These are phyloP conservation scores for Sclerotinia sclerotiorum DNA, from an alignment of 2,329 filamentous ascomycete genomes.

Conservation along the genomic window DNA sequence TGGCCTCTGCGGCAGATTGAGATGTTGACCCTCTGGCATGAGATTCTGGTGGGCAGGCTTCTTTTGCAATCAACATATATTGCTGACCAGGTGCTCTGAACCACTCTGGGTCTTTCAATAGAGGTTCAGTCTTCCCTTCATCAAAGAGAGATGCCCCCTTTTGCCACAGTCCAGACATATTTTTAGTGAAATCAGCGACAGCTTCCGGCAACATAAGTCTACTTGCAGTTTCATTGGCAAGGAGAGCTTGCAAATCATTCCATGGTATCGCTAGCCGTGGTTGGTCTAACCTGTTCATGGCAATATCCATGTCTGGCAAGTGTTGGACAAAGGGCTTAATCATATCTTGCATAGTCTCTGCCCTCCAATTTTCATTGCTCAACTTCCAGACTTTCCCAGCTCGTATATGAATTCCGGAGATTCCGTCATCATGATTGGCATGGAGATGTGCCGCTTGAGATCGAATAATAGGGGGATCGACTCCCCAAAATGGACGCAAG, in stretches of 20 bases:
- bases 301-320: conserved; percentile 65
- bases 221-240: conserved; percentile 49
- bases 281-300: conserved; percentile 65
- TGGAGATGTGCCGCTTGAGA: conserved; percentile 46
- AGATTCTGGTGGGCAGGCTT: conserved; percentile 57
- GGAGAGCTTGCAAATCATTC: conserved; percentile 53
- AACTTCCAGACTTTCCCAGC: conserved; percentile 40
- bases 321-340: conserved; percentile 48
- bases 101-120: conserved; percentile 33
- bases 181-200: conserved; percentile 46
- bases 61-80: conserved; percentile 60
- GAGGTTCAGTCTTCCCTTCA: conserved; percentile 28
- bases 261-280: conserved; percentile 60
- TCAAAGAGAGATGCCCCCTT: conserved; percentile 30
- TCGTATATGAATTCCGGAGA: conserved; percentile 39
- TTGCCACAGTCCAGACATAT: conserved; percentile 41
- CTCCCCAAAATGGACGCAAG: conserved; percentile 58
- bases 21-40: conserved; percentile 46
- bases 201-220: conserved; percentile 47
- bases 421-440: conserved; percentile 32
- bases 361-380: conserved; percentile 44
- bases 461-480: conserved; percentile 41
- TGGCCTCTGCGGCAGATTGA: conserved; percentile 39
- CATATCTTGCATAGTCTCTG: conserved; percentile 44
- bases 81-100: conserved; percentile 44